A percentile compares a stretch with the other conserved stretches of the same genome.
Evolutionary conservation across 768 basidiomycete species (phyloP).

Genomic region (Kwoniella bestiolae): DNA sequence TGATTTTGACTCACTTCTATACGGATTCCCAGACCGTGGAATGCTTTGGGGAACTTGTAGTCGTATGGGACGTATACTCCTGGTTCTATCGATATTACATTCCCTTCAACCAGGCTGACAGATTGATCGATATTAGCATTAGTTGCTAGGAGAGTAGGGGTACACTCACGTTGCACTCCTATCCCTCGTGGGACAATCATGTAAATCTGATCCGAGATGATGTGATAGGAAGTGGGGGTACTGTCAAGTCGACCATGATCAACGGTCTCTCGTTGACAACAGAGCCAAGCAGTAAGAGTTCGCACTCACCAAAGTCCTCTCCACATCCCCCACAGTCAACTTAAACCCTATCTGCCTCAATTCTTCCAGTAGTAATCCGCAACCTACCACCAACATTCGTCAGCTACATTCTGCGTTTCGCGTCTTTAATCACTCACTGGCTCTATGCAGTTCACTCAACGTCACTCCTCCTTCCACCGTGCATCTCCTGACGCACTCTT

Average conservation of each 20-base stretch:
- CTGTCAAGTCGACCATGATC: slow-evolving; percentile 26
- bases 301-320: slow-evolving; percentile 63
- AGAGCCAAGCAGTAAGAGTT: background rate
- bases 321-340: slow-evolving; percentile 67
- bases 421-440: slow-evolving; percentile 56
- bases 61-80: slow-evolving; percentile 87
- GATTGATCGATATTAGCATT: no score
- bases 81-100: slow-evolving; percentile 87
- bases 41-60: slow-evolving; percentile 77
- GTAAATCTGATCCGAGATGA: slow-evolving; percentile 90
- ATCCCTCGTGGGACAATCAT: slow-evolving; percentile 68
- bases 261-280: background rate
- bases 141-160: no score
- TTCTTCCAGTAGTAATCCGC: slow-evolving; percentile 69
- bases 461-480: slow-evolving; percentile 63
- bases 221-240: slow-evolving; percentile 95
- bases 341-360: slow-evolving; percentile 77
- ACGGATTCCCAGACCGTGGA: slow-evolving; percentile 88
- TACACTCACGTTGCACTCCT: slow-evolving; percentile 52
- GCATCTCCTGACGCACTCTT: slow-evolving; percentile 57
- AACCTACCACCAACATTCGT: slow-evolving; percentile 56
- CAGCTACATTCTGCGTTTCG: background rate
- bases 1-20: slow-evolving; percentile 69
- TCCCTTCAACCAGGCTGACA: slow-evolving; percentile 70
- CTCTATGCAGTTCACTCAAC: slow-evolving; percentile 76